Base-by-base conservation (phyloP, 495 filamentous ascomycete species). In the Penicillium alfredii region DNA sequence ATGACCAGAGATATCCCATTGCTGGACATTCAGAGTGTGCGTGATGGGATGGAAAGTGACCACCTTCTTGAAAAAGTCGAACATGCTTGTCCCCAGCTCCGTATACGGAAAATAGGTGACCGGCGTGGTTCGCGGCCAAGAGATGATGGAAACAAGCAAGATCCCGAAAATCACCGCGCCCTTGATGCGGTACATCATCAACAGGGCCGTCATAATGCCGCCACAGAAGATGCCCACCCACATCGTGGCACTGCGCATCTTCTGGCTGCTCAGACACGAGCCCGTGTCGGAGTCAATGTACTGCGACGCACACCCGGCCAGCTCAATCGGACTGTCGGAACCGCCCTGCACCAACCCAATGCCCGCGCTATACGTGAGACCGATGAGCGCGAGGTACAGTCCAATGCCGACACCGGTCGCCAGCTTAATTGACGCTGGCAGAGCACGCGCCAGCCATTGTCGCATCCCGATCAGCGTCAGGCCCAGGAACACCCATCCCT, bases 211-310 rank as follows among this genome's bases (percentile, higher is more conserved):
- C 26, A 90, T 66, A 31, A 90, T 66, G 32, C 85, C 85, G 26
- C 85, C 83, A 39, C 79, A 82, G 66, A 89, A 88, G 40, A 92
- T 85, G 17, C 85, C 85, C 38, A 90, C 62, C 85, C 84, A 90
- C 73, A 90, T 74, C 2, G 77, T 78, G 7, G 84, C 79, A 47
- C 70, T 86, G 31, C 80, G 74, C 82, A 88, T 83, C 68, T 86
- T 84, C 10, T 67, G 58, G 11, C 49, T 45, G 34, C 59, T 55
- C 1, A 63, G 57, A 55, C 80, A 83, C 20, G 75, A 51, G 3
- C 76, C 75, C 4, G 45, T 53, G 5, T 52, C 42, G n/a, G 53
- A 44, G 26, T 57, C 46, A 10, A 55, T 30, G 8, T 47, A 49
- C 21, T 62, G 42, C 0, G 59, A 44, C 0, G 63, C 58, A 33